Evolutionary conservation across 2,329 filamentous ascomycete genomes (phyloP), one percentile per base, ranked within the genome.

Genomic region (Ophiosphaerella korrae): DNA sequence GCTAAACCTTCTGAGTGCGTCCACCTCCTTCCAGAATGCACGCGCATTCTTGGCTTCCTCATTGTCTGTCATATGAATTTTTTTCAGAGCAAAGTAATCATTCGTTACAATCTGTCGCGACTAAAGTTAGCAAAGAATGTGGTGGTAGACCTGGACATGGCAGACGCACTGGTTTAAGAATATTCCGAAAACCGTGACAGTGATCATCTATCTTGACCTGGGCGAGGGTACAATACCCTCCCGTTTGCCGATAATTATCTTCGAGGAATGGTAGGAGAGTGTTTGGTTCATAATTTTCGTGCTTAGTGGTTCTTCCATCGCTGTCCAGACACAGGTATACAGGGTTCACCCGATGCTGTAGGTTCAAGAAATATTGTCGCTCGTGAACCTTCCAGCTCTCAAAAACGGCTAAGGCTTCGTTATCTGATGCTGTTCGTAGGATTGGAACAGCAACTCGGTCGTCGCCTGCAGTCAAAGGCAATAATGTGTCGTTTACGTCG

Each of bases 1-100:
- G 33, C 26, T 53, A 47, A 60, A 60, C 0, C 47, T 43, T 34
- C 43, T 55, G 7, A 50, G 34, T 1, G 36, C 47, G 1, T 40
- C 32, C 2, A 45, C 42, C 34, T 57, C 53, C 11, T 23, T 36
- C 14, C 29, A 3, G 21, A 56, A 56, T 9, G 7, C 26, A 7
- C 26, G 26, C 6, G 7, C 26, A 8, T 29, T 29, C 26, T 29
- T 29, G 7, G 26, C 26, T 2, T 45, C 50, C 13, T 32, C n/a
- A 16, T 8, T 7, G 12, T 45, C 33, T 3, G 29, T n/a, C 4
- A 42, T 36, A 6, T 29, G 11, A 23, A 46, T 24, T 37, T 34
- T 42, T n/a, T 46, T 46, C 14, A 38, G 7, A 2, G 48, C 48
- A 34, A 51, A 46, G 1, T 34, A n/a, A 14, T 42, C n/a, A 5